phyloP scores from a whole-genome alignment of 2,329 filamentous ascomycete genomes.

The Stagonosporopsis chrysanthemi region DNA sequence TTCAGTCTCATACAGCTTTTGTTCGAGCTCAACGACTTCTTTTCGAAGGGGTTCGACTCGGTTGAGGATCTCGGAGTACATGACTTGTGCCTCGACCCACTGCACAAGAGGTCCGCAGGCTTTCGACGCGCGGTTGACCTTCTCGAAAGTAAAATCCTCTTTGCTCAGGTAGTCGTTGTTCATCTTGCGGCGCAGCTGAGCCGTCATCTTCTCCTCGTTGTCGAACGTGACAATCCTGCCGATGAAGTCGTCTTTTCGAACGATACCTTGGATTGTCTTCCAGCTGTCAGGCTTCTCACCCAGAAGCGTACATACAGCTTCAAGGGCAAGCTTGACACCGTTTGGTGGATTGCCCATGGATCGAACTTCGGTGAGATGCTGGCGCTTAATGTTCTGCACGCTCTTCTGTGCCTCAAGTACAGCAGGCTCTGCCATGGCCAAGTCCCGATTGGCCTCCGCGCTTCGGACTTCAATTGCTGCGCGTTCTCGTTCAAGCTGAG shows the following conservation, averaged over 20 bases:
- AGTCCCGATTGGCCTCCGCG: constrained; percentile 84
- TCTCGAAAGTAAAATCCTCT: constrained; percentile 94
- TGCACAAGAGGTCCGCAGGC: constrained; percentile 96
- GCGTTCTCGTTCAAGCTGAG: constrained; percentile 86
- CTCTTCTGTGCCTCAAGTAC: constrained; percentile 92
- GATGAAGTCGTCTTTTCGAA: constrained; percentile 95
- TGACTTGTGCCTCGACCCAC: constrained; percentile 96
- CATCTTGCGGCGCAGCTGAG: constrained; percentile 82
- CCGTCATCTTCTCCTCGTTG: constrained; percentile 95
- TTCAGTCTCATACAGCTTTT: constrained; percentile 89
- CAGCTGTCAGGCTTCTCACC: constrained; percentile 90
- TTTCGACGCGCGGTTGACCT: constrained; percentile 94
- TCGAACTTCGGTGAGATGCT: constrained; percentile 95
- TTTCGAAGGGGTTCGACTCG: constrained; percentile 90
- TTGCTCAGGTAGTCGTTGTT: constrained; percentile 89
- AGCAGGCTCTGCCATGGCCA: constrained; percentile 90
- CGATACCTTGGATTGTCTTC: constrained; percentile 88
- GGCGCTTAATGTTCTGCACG: constrained; percentile 97
- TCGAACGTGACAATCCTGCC: constrained; percentile 97
- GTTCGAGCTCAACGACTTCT: constrained; percentile 86
- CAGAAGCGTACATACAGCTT: constrained; percentile 94
- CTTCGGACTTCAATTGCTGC: constrained; percentile 82
- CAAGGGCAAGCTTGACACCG: constrained; percentile 89
- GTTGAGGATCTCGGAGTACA: constrained; percentile 96
- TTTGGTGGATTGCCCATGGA: constrained; percentile 94